Evolutionary conservation across 345 rosid genomes (phyloP), one percentile per base, ranked within the genome.

Genomic region (Zanthoxylum bungeanum): DNA sequence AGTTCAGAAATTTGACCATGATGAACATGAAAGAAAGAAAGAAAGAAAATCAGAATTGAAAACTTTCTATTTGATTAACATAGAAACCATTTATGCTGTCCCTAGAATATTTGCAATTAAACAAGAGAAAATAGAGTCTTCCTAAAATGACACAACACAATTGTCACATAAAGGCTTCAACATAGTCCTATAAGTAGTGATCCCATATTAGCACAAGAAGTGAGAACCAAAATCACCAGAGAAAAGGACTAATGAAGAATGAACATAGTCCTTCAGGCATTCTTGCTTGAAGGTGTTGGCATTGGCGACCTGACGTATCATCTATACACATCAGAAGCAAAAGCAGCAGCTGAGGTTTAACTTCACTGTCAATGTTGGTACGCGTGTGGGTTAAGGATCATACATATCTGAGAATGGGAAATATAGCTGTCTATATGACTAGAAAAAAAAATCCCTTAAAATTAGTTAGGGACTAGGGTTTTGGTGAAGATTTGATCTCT

Each of bases 401-500:
- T 44, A 44, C 16, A 46, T 33, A 46, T 6, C n/a, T 19, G 39
- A 57, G 53, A n/a, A 57, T 25, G 36, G 40, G 57, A 27, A 8
- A 60, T 25, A 47, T 10, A 31, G 12, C 22, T 42, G 30, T 14
- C 44, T 28, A 40, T 1, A 22, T 34, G 49, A 36, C 19, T 36
- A 12, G 46, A 40, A 50, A 68, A 68, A 11, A 50, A 68, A 68
- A 11, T 28, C 11, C 11, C 3, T 28, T 25, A 11, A 47, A 64
- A 36, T 46, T 8, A 30, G 80, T 70, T 64, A 77, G 46, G 76
- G 50, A 51, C 5, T 34, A 39, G 24, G 51, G 24, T 65, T 62
- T 66, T 69, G 70, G 56, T 66, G 81, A 71, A 51, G 74, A 75
- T 57, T n/a, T 71, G 10, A 93, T 77, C 79, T 87, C 79, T 36